These are phyloP conservation scores for Calonectria hongkongensis DNA, from an alignment of 2,329 filamentous ascomycete genomes.

Conservation along the genomic window DNA sequence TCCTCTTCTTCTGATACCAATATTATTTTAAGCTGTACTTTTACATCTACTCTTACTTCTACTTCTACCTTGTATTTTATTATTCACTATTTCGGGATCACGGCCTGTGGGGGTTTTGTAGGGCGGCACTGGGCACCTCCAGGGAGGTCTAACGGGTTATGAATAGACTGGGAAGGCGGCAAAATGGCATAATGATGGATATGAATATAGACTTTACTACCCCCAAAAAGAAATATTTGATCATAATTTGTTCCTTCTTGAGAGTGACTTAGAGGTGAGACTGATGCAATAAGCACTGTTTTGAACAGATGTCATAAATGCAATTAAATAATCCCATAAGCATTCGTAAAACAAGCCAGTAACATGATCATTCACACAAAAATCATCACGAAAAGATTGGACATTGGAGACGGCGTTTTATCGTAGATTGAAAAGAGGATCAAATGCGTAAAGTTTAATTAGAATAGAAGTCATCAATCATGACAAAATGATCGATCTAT, in stretches of 20 bases:
- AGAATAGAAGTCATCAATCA: no score
- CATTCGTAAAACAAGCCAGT: no score
- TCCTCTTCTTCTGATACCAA: neutral
- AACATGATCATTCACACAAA: no score
- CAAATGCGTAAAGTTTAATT: no score
- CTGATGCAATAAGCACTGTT: no score
- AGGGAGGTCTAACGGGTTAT: neutral
- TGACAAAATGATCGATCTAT: no score
- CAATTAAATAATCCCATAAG: no score
- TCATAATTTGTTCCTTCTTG: neutral
- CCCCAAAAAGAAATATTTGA: neutral
- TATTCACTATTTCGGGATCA: neutral
- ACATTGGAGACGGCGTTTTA: no score
- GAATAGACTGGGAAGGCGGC: constrained; percentile 5
- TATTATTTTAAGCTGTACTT: neutral
- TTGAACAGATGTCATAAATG: no score
- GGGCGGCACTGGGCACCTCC: neutral
- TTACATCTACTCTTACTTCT: neutral
- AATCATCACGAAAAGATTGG: no score
- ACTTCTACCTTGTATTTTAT: neutral
- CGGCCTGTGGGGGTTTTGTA: neutral
- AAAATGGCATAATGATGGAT: constrained; percentile 10
- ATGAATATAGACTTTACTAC: neutral
- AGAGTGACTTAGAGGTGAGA: neutral
- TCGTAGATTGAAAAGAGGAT: no score